phyloP scores from a whole-genome alignment of 805 yeast species.

The Wickerhamomyces alni region DNA sequence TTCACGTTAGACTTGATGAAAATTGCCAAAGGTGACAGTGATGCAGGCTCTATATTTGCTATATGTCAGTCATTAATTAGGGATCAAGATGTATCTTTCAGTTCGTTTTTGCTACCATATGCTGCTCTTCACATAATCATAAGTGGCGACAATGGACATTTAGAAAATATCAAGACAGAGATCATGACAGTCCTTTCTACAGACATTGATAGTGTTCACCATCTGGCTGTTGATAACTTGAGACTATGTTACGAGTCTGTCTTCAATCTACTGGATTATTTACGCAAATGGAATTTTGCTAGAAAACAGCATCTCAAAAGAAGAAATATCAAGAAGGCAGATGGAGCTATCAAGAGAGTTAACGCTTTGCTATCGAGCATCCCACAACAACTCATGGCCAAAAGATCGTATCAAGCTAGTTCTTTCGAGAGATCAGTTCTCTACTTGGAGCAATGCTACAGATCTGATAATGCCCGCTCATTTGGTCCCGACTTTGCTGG shows the following conservation, averaged over 20 bases:
- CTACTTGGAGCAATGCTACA: conserved; percentile 72
- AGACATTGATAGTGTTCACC: conserved; percentile 37
- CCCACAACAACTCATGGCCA: conserved; percentile 68
- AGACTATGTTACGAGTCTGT: conserved; percentile 65
- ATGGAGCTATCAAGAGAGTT: conserved; percentile 32
- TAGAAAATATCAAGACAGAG: conserved; percentile 48
- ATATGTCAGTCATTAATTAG: conserved; percentile 60
- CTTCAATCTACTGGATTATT: conserved; percentile 76
- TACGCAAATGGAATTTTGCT: conserved; percentile 60
- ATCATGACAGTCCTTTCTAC: conserved; percentile 51
- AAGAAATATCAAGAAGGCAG: conserved; percentile 15
- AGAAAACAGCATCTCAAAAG: conserved; percentile 18
- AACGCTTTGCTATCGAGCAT: conserved; percentile 45
- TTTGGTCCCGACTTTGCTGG: conserved; percentile 33
- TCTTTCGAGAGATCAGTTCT: conserved; percentile 84
- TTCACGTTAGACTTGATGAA: conserved; percentile 64
- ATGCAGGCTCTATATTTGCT: conserved; percentile 42
- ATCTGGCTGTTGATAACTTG: conserved; percentile 53
- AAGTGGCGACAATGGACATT: conserved; percentile 30
- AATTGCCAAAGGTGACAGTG: conserved; percentile 18
- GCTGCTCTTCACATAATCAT: conserved; percentile 60
- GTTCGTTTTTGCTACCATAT: conserved; percentile 73
- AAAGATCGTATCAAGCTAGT: conserved; percentile 73
- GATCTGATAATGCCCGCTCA: conserved; percentile 29
- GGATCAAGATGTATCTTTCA: conserved; percentile 63